phyloP scores from a whole-genome alignment of 129 eudicot species.

The Helianthus tuberosus region DNA sequence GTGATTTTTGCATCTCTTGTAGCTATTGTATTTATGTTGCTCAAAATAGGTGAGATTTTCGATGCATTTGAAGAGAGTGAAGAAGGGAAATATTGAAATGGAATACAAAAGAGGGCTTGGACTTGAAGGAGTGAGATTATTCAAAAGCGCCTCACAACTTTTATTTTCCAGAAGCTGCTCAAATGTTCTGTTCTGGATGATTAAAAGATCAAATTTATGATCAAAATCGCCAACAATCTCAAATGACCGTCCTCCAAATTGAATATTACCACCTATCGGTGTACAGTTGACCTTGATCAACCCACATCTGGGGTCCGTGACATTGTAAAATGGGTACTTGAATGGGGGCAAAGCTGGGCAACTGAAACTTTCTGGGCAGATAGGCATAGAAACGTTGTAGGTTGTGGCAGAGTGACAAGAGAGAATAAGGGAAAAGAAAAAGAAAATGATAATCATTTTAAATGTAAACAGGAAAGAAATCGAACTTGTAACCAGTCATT shows the following conservation, averaged over 20 bases:
- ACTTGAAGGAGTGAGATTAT: constrained; percentile 15
- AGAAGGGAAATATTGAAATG: not conserved
- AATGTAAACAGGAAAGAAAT: no score
- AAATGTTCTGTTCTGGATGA: not conserved
- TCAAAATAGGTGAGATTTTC: not conserved
- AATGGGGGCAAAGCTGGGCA: not conserved
- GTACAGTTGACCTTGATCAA: constrained; percentile 16
- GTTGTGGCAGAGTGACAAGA: constrained; percentile 8
- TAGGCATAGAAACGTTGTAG: not conserved
- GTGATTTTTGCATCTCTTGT: constrained; percentile 10
- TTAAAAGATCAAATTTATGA: not conserved
- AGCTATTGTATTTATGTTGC: not conserved
- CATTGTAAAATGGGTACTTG: constrained; percentile 15
- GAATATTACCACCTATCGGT: not conserved
- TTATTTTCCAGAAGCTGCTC: not conserved
- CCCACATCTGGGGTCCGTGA: not conserved
- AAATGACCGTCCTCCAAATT: not conserved
- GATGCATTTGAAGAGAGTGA: constrained; percentile 45
- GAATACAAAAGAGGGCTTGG: constrained; percentile 32
- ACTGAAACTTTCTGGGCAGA: constrained; percentile 16
- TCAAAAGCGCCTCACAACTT: constrained; percentile 24
- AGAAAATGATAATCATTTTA: no score
- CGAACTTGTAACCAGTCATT: no score
- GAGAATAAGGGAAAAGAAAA: not conserved
- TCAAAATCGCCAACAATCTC: not conserved